Percentiles rank a stretch among this genome's conserved stretches.
These are phyloP conservation scores for Phytomonas sp. DNA, from an alignment of 208 protist species.

Conservation along the genomic window DNA sequence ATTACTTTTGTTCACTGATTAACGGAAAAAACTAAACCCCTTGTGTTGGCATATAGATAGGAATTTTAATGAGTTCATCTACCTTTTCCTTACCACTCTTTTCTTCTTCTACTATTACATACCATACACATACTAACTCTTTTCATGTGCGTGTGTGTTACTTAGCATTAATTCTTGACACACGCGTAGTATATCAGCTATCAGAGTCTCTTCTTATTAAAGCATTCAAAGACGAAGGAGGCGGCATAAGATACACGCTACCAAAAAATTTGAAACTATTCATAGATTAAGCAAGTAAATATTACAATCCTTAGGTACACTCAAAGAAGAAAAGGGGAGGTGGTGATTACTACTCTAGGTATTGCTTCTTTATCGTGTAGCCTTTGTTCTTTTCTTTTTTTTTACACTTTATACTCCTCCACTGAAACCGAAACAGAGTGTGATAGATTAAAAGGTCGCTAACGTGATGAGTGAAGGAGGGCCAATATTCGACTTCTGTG, in stretches of 20 bases:
- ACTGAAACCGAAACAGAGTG: not conserved
- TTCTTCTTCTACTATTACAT: not conserved
- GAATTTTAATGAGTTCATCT: not conserved
- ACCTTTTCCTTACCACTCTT: not conserved
- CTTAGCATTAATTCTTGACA: not conserved
- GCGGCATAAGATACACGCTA: not conserved
- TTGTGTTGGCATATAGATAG: not conserved
- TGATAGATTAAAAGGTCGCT: not conserved
- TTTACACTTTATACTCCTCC: not conserved
- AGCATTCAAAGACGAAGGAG: not conserved
- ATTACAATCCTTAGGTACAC: not conserved
- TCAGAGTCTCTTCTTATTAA: not conserved
- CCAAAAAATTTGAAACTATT: not conserved
- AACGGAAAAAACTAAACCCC: not conserved
- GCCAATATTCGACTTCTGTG: slow-evolving; percentile 35
- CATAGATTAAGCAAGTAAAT: not conserved
- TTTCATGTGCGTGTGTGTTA: not conserved
- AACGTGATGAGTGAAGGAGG: slow-evolving; percentile 12
- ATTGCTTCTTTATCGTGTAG: not conserved
- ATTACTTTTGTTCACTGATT: not conserved
- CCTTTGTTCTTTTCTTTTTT: slow-evolving; percentile 5
- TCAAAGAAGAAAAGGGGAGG: not conserved
- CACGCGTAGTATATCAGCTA: not conserved
- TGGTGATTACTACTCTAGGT: not conserved
- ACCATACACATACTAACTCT: not conserved